Evolutionary conservation across 208 protist genomes (phyloP).

Genomic region (Leishmania mexicana): DNA sequence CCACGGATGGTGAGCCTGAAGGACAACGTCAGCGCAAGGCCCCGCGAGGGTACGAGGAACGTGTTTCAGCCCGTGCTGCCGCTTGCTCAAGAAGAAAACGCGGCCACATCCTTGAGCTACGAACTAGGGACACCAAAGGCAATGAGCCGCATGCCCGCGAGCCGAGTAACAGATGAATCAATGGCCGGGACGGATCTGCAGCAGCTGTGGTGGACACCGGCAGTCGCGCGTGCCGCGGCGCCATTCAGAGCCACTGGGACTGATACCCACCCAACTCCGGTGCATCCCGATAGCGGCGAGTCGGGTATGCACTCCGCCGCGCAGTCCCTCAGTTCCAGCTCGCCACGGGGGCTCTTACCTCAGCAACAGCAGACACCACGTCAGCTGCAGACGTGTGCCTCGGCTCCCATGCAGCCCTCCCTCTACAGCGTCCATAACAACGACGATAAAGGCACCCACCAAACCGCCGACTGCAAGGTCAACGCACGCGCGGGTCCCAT

Average conservation of each 20-base stretch:
- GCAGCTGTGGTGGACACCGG: neutral
- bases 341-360: neutral
- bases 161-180: neutral
- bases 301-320: neutral
- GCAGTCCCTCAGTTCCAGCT: neutral
- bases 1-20: neutral
- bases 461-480: neutral
- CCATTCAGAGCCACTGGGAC: neutral
- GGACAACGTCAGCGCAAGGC: neutral
- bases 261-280: neutral
- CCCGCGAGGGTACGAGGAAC: neutral
- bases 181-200: neutral
- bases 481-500: neutral
- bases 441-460: neutral
- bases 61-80: neutral
- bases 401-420: neutral
- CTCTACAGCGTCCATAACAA: neutral
- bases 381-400: neutral
- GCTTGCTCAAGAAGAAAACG: conserved; percentile 6
- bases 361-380: neutral
- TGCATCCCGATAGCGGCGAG: neutral
- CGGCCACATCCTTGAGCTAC: neutral
- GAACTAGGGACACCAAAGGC: neutral
- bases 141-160: neutral
- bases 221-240: neutral